Percentiles rank a stretch among this genome's conserved stretches.
Evolutionary conservation across 2,329 filamentous ascomycete species (phyloP).

Genomic region (Cephalotrichum gorgonifer): DNA sequence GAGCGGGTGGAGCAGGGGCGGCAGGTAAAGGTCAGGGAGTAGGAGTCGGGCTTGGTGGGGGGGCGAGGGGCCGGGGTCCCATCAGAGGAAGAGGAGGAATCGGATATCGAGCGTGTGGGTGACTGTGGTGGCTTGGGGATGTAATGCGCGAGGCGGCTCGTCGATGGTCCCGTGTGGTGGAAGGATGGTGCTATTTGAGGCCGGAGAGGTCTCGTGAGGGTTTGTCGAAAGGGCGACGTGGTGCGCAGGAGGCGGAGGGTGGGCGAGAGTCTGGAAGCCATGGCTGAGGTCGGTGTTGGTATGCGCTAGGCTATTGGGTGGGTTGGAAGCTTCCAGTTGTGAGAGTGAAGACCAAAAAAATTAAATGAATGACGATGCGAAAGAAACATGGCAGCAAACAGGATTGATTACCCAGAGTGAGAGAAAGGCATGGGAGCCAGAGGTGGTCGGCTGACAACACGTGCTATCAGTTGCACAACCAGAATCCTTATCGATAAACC

Average conservation of each 20-base stretch:
- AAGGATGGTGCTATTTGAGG: neutral
- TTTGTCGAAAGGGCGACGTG: neutral
- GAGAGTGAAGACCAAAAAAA: neutral
- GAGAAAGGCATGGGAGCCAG: too few relatives aligned
- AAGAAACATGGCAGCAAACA: too few relatives aligned
- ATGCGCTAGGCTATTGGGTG: neutral
- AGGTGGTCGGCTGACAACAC: neutral
- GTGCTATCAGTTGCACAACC: neutral
- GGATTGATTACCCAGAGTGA: too few relatives aligned
- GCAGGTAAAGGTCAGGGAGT: constrained; percentile 88
- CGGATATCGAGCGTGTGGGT: neutral
- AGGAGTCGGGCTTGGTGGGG: constrained; percentile 48
- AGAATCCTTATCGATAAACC: constrained; percentile 5
- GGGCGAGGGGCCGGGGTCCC: constrained; percentile 10
- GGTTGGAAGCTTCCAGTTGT: neutral
- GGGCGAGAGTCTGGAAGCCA: constrained; percentile 5
- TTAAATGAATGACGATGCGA: too few relatives aligned
- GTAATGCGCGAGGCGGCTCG: constrained; percentile 1
- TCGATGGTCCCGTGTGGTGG: neutral
- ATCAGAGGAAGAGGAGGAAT: constrained; percentile 1
- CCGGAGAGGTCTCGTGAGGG: neutral
- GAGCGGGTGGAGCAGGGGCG: constrained; percentile 71
- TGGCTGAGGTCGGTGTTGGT: neutral
- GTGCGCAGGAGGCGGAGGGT: constrained; percentile 4
- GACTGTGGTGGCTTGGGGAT: neutral